Evolutionary conservation across 2,329 filamentous ascomycete species (phyloP), one percentile per base, ranked within the genome.

Genomic region (Cladosporium sphaerospermum): DNA sequence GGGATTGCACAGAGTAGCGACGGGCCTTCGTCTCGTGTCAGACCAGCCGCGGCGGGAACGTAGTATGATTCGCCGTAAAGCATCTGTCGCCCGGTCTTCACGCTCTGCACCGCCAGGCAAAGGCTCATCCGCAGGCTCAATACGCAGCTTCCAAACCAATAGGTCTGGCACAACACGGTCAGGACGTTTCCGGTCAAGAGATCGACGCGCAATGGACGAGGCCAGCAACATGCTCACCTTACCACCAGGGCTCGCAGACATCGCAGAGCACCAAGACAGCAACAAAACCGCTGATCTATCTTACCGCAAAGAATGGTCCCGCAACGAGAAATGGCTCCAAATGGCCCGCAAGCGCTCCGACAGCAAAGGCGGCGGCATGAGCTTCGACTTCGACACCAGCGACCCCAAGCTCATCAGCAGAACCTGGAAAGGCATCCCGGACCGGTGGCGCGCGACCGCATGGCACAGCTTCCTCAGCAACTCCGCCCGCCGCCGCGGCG

Each of bases 351-450:
- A 71, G 7, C 74, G 71, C 7, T 56, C 54, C 19, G 70, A 54
- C n/a, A 40, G 46, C 8, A 70, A 65, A 54, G 80, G 81, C 18
- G 80, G 80, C 13, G 82, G 83, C 13, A 84, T 83, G 79, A 74
- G 73, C 10, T 85, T 85, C 58, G 86, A 90, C 52, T 97, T 97
- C 66, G 90, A 96, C 69, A 80, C 81, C 36, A 83, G 79, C 58
- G 88, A 86, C 67, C 78, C 87, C 5, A 78, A 96, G 69, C 76
- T 99, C 41, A 84, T 96, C 54, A 86, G 91, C 60, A 82, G 93
- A 53, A 95, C 90, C 1, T 99, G 93, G 93, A 99, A 99, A 68
- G 93, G 93, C 31, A 96, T 99, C 58, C 93, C 93, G 0, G 93
- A 99, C 70, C 84, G 89, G 57, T 99, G 93, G 93, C 86, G 93